Evolutionary conservation across 2,329 filamentous ascomycete genomes (phyloP), one percentile per base, ranked within the genome.

Genomic region (Fusarium veterinarium): DNA sequence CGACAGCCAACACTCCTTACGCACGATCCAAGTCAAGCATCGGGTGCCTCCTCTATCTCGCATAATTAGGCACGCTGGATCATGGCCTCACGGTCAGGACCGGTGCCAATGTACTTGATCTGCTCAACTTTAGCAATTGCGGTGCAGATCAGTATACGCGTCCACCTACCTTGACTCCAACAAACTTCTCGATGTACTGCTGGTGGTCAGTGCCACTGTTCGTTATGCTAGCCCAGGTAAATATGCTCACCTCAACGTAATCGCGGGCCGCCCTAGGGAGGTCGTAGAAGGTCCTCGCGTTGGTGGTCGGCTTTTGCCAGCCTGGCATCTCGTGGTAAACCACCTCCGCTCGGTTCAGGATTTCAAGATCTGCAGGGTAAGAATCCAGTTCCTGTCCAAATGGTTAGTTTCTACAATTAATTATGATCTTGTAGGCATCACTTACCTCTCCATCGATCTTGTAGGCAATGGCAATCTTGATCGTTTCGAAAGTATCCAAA

Each of bases 21-120:
- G 40, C 53, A 67, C 46, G 42, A 57, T 46, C 62, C 59, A 68
- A 68, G 63, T 63, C 60, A 46, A 69, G 61, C 25, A 52, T 59
- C 41, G 38, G 57, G 64, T 56, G 51, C 44, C 38, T 59, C 63
- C 56, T 68, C 55, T 58, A 60, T 63, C 52, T 60, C 48, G 52
- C 52, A 60, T 35, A 14, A 19, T 20, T 19, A 51, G 31, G 48
- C 48, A 35, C 48, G 48, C n/a, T 51, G 48, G n/a, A 51, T 20
- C 48, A 51, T 51, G n/a, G 48, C 48, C 30, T 35, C 48, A 11
- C 48, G 48, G 30, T 51, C 48, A 51, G 48, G 48, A 11, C 48
- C 48, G 6, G 30, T 51, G 30, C 48, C 48, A n/a, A 35, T 51
- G 30, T 51, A 51, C 30, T 35, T 51, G 30, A 51, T 25, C 48